Evolutionary conservation across 1,284 basidiomycete genomes (phyloP).

Genomic region (Termitomyces sp.): DNA sequence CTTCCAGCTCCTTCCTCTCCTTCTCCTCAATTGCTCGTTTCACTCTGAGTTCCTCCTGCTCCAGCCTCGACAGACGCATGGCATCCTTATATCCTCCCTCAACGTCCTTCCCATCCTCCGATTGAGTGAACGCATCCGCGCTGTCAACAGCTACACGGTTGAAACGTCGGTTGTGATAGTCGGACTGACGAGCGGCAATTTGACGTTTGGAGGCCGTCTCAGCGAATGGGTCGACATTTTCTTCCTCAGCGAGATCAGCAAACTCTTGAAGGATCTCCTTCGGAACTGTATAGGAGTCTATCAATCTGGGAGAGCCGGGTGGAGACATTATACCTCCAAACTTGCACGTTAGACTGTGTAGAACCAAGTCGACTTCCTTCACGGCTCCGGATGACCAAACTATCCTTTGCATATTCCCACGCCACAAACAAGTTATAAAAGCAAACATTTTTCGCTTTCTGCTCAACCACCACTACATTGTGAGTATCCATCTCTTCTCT

Average conservation of each 20-base stretch:
- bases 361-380: background rate
- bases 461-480: slow-evolving; percentile 1
- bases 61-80: slow-evolving; percentile 88
- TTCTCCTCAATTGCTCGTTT: slow-evolving; percentile 85
- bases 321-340: slow-evolving; percentile 41
- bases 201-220: slow-evolving; percentile 90
- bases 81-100: slow-evolving; percentile 95
- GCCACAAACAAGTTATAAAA: slow-evolving; percentile 20
- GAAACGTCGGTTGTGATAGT: slow-evolving; percentile 94
- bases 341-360: background rate
- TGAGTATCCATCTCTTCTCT: slow-evolving; percentile 10
- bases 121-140: slow-evolving; percentile 71
- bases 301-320: slow-evolving; percentile 54
- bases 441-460: slow-evolving; percentile 19
- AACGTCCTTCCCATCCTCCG: slow-evolving; percentile 58
- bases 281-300: slow-evolving; percentile 87
- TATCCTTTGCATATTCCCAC: slow-evolving; percentile 27
- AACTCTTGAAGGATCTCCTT: slow-evolving; percentile 96
- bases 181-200: slow-evolving; percentile 90
- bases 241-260: slow-evolving; percentile 86
- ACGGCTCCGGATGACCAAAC: slow-evolving; percentile 26
- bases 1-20: slow-evolving; percentile 73
- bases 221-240: slow-evolving; percentile 89
- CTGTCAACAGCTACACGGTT: slow-evolving; percentile 74
- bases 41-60: slow-evolving; percentile 91